Evolutionary conservation across 192 early-diverging fungal species (phyloP).

Genomic region (Spizellomyces punctatus): DNA sequence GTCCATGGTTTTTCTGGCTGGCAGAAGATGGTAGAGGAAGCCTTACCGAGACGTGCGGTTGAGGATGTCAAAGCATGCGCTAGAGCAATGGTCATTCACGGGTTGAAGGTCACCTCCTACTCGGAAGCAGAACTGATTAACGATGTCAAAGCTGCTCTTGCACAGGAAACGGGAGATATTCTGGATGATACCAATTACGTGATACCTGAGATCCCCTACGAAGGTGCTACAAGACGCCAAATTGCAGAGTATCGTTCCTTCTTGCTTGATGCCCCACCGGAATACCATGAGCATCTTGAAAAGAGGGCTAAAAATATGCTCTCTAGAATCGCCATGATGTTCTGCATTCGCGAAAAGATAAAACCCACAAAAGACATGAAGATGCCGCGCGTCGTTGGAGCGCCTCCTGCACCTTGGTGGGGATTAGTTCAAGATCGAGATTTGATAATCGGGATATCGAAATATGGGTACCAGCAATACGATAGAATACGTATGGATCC

Average conservation of each 20-base stretch:
- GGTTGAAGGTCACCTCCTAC: constrained; percentile 44
- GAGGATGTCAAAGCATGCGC: constrained; percentile 38
- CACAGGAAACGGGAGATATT: constrained; percentile 1
- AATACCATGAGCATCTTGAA: constrained; percentile 74
- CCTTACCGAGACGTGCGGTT: constrained; percentile 11
- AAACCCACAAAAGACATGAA: constrained; percentile 62
- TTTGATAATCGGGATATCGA: constrained; percentile 74
- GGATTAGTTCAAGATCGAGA: constrained; percentile 77
- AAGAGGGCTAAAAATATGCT: constrained; percentile 69
- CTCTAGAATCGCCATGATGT: constrained; percentile 72
- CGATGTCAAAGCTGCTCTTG: constrained; percentile 61
- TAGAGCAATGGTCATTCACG: constrained; percentile 46
- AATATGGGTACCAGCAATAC: constrained; percentile 75
- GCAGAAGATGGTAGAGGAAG: constrained; percentile 57
- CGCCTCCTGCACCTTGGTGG: constrained; percentile 63
- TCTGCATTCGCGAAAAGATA: constrained; percentile 71
- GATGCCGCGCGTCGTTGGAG: constrained; percentile 71
- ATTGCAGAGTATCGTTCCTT: constrained; percentile 52
- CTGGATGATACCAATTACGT: constrained; percentile 35
- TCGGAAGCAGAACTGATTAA: constrained; percentile 60
- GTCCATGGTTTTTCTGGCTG: constrained; percentile 54
- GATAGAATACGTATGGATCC: constrained; percentile 54
- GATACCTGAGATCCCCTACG: constrained; percentile 62
- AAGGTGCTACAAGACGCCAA: constrained; percentile 65
- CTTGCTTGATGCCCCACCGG: constrained; percentile 68